Conservation (phyloP, 129 eudicot genomes). For the Heracleum sosnowskyi region DNA sequence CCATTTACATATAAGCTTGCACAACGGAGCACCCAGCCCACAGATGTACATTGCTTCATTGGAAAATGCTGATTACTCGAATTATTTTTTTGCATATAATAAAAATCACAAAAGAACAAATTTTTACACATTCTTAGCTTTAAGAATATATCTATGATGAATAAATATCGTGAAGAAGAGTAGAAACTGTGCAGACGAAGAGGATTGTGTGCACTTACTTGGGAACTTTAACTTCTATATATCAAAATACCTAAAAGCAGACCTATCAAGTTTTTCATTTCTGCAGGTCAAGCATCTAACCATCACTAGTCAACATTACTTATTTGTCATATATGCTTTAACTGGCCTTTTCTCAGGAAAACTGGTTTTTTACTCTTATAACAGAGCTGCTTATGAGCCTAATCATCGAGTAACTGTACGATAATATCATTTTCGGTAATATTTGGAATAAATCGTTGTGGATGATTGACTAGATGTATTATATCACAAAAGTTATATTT, state of each 20-base stretch:
- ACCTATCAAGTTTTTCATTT: neutral
- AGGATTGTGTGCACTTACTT: neutral
- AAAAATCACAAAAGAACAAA: neutral
- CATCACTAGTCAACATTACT: neutral
- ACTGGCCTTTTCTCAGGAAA: neutral
- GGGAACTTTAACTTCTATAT: neutral
- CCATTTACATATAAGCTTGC: neutral
- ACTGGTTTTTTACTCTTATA: neutral
- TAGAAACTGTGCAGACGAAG: neutral
- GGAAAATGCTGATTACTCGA: neutral
- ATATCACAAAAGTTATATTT: neutral
- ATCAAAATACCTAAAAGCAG: neutral
- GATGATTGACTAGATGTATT: neutral
- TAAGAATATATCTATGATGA: neutral
- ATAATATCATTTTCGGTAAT: neutral
- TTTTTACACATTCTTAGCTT: neutral
- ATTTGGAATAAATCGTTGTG: neutral
- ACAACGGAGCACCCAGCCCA: neutral
- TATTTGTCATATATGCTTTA: neutral
- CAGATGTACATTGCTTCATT: neutral
- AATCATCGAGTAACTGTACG: neutral
- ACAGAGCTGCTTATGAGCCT: neutral
- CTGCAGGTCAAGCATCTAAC: neutral
- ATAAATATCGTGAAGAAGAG: neutral
- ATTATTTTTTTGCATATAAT: neutral